Evolutionary conservation across 176 grass and related monocot genomes (phyloP).

Genomic region (Leersia perrieri): DNA sequence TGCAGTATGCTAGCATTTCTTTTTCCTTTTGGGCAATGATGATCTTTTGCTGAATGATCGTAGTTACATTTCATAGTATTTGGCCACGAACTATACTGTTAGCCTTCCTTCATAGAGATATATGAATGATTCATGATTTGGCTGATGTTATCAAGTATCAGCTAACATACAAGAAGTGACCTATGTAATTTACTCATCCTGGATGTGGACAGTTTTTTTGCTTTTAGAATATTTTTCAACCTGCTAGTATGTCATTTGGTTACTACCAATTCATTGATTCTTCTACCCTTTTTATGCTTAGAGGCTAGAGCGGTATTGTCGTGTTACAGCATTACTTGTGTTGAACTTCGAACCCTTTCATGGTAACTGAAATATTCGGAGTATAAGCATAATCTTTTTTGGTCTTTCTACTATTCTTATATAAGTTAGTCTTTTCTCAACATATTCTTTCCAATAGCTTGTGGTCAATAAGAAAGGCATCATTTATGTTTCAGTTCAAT

Average conservation of each 20-base stretch:
- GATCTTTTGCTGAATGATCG: neutral
- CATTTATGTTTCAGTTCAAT: slow-evolving; percentile 12
- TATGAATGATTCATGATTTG: neutral
- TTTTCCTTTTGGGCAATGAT: neutral
- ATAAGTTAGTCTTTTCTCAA: neutral
- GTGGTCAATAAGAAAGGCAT: neutral
- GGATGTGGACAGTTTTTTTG: neutral
- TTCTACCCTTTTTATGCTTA: neutral
- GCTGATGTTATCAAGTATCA: neutral
- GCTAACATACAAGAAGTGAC: neutral
- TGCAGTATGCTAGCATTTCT: neutral
- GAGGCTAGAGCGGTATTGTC: neutral
- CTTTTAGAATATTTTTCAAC: neutral
- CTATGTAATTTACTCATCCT: neutral
- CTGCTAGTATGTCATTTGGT: neutral
- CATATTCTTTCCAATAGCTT: neutral
- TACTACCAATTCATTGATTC: neutral
- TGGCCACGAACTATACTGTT: neutral
- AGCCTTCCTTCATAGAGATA: neutral
- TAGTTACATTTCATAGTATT: neutral
- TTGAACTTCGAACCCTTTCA: neutral
- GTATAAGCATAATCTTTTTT: slow-evolving; percentile 3
- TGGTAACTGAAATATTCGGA: neutral
- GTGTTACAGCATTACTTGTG: neutral
- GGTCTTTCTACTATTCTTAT: slow-evolving; percentile 5